Percentiles rank a stretch among this genome's conserved stretches.
These are phyloP conservation scores for Leptographium flavum DNA, from an alignment of 2,329 filamentous ascomycete species.

Conservation along the genomic window DNA sequence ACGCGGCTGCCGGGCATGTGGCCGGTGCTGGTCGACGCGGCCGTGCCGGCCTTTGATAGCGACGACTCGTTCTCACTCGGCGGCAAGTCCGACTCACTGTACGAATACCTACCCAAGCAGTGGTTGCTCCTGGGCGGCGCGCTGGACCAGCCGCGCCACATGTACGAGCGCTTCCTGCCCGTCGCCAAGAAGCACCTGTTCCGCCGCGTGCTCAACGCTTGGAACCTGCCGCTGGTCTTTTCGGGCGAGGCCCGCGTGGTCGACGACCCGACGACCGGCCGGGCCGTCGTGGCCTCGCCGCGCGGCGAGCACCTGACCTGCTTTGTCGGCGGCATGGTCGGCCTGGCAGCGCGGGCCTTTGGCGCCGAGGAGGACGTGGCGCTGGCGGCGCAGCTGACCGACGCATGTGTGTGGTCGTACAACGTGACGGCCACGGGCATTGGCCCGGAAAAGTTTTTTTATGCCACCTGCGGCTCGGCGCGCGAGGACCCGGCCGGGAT, in stretches of 20 bases:
- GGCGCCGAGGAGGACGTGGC: conserved; percentile 35
- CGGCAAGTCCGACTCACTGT: conserved; percentile 41
- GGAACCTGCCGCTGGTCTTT: conserved; percentile 28
- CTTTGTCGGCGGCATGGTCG: conserved; percentile 53
- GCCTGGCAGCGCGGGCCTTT: conserved; percentile 45
- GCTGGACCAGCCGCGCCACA: conserved; percentile 23
- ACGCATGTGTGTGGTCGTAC: conserved; percentile 53
- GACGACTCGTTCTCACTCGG: conserved; percentile 41
- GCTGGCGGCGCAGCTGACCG: conserved; percentile 42
- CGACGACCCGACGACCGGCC: conserved; percentile 12
- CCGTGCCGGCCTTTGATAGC: conserved; percentile 40
- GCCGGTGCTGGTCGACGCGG: conserved; percentile 37
- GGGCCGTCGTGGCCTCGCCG: conserved; percentile 16
- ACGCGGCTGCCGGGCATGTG: conserved; percentile 49
- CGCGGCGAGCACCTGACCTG: conserved; percentile 43
- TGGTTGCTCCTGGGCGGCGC: conserved; percentile 52
- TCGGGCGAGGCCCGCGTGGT: conserved; percentile 29
- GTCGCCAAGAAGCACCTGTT: conserved; percentile 26
- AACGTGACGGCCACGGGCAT: conserved; percentile 40
- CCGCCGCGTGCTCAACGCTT: conserved; percentile 20
- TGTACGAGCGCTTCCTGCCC: conserved; percentile 17
- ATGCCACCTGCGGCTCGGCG: conserved; percentile 23
- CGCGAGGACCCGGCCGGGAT: conserved; percentile 11
- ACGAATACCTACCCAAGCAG: conserved; percentile 53
- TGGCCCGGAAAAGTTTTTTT: conserved; percentile 44